Conservation (phyloP, 2,329 filamentous ascomycete species). For the Botrytis sinoallii region DNA sequence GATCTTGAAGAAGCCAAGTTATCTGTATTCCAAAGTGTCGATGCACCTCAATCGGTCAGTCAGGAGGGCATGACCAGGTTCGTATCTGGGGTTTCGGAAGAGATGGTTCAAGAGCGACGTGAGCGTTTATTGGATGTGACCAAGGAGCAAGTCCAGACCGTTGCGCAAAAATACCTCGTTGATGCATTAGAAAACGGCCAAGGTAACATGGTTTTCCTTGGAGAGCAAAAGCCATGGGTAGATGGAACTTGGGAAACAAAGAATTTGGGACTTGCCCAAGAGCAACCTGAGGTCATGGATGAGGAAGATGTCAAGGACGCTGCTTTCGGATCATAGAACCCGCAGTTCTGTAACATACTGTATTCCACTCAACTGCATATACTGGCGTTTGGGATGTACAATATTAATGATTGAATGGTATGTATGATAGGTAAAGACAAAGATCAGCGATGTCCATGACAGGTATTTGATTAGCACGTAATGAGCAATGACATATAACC, state of each 20-base stretch:
- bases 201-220: slow-evolving; percentile 70
- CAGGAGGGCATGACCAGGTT: slow-evolving; percentile 85
- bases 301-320: slow-evolving; percentile 33
- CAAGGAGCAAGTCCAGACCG: slow-evolving; percentile 73
- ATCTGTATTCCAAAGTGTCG: slow-evolving; percentile 85
- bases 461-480: background rate
- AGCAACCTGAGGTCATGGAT: slow-evolving; percentile 33
- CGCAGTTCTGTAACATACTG: slow-evolving; percentile 30
- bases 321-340: slow-evolving; percentile 31
- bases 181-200: slow-evolving; percentile 58
- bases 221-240: slow-evolving; percentile 78
- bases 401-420: slow-evolving; percentile 15
- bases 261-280: slow-evolving; percentile 67
- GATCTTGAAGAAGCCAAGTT: slow-evolving; percentile 97
- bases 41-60: slow-evolving; percentile 84
- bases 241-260: slow-evolving; percentile 70
- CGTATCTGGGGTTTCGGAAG: slow-evolving; percentile 77
- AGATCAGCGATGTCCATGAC: background rate
- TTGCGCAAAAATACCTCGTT: slow-evolving; percentile 78
- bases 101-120: slow-evolving; percentile 82
- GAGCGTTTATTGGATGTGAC: slow-evolving; percentile 85
- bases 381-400: slow-evolving; percentile 23
- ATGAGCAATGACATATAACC: slow-evolving; percentile 16
- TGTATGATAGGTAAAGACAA: slow-evolving; percentile 17
- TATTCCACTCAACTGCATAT: slow-evolving; percentile 33